A percentile compares a stretch with the other conserved stretches of the same genome.
Conservation (phyloP, 768 basidiomycete species). For the Kwoniella bestiolae region DNA sequence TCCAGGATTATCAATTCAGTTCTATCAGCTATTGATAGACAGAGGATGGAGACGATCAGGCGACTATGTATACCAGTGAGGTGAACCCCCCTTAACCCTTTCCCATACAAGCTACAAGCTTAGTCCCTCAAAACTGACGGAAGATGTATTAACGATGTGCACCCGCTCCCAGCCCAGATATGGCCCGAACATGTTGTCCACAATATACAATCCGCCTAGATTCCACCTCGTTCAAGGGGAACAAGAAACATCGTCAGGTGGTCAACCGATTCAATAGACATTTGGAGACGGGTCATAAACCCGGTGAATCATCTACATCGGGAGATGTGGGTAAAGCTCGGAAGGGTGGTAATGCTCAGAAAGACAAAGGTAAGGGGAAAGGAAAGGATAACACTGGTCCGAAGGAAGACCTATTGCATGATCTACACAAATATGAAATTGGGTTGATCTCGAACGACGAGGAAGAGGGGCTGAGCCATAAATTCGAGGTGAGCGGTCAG, state of each 20-base stretch:
- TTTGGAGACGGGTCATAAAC: slow-evolving; percentile 58
- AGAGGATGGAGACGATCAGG: slow-evolving; percentile 59
- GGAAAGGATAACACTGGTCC: slow-evolving; percentile 40
- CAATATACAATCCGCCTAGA: slow-evolving; percentile 81
- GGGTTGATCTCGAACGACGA: slow-evolving; percentile 39
- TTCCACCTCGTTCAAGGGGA: slow-evolving; percentile 33
- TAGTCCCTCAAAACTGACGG: background rate
- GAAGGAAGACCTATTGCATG: slow-evolving; percentile 57
- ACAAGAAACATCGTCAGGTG: slow-evolving; percentile 49
- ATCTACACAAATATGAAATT: slow-evolving; percentile 67
- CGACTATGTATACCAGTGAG: slow-evolving; percentile 69
- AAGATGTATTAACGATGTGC: background rate
- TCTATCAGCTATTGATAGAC: slow-evolving; percentile 58
- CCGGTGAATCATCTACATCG: slow-evolving; percentile 74
- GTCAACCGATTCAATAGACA: slow-evolving; percentile 50
- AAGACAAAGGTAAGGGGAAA: slow-evolving; percentile 18
- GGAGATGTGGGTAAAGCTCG: slow-evolving; percentile 66
- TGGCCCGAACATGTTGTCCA: slow-evolving; percentile 82
- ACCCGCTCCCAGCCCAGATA: slow-evolving; percentile 86
- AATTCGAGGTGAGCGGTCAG: slow-evolving; percentile 63
- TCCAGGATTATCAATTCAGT: slow-evolving; percentile 27
- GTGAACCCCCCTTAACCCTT: background rate
- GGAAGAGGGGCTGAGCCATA: slow-evolving; percentile 20
- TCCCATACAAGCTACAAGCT: too few species aligned
- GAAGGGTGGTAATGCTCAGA: too few species aligned